Evolutionary conservation across 2,329 filamentous ascomycete species (phyloP).

Genomic region (Harringtonia aguacate): DNA sequence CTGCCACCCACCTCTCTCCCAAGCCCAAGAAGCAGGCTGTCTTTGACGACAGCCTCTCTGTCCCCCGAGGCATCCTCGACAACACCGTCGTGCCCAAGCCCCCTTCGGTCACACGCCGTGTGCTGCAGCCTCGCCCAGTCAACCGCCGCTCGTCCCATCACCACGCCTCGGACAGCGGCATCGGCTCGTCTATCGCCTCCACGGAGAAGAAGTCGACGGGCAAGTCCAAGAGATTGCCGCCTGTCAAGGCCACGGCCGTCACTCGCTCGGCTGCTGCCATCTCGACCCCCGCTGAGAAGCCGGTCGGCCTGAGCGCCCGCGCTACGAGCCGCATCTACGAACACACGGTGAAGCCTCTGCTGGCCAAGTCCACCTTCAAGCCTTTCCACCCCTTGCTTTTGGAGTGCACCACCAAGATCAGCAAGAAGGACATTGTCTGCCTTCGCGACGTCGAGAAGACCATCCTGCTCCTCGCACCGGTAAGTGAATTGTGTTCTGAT

Average conservation of each 20-base stretch:
- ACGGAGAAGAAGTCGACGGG: conserved; percentile 41
- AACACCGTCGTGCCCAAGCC: conserved; percentile 37
- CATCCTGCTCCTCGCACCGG: conserved; percentile 79
- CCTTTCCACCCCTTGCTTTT: conserved; percentile 72
- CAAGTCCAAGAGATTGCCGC: conserved; percentile 29
- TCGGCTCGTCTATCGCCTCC: conserved; percentile 70
- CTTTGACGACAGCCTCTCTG: conserved; percentile 9
- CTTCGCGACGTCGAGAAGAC: conserved; percentile 92
- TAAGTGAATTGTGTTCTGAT: conserved; percentile 56
- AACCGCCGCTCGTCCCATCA: conserved; percentile 43
- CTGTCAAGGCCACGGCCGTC: conserved; percentile 41
- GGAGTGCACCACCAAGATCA: conserved; percentile 69
- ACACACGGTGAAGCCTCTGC: conserved; percentile 66
- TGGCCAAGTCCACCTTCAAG: conserved; percentile 61
- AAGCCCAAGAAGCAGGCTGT: conserved; percentile 21
- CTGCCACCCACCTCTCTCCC: conserved; percentile 20
- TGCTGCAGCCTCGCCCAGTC: conserved; percentile 37
- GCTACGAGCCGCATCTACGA: conserved; percentile 72
- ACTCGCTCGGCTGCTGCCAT: conserved; percentile 46
- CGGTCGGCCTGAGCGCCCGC: conserved; percentile 53
- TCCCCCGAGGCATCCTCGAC: conserved; percentile 49
- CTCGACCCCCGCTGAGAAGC: conserved; percentile 34
- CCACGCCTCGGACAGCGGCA: conserved; percentile 76
- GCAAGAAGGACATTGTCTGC: conserved; percentile 76
- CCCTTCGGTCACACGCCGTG: conserved; percentile 27